Evolutionary conservation across 441 rosid species (phyloP), one percentile per base, ranked within the genome.

Genomic region (Manihot esculenta): DNA sequence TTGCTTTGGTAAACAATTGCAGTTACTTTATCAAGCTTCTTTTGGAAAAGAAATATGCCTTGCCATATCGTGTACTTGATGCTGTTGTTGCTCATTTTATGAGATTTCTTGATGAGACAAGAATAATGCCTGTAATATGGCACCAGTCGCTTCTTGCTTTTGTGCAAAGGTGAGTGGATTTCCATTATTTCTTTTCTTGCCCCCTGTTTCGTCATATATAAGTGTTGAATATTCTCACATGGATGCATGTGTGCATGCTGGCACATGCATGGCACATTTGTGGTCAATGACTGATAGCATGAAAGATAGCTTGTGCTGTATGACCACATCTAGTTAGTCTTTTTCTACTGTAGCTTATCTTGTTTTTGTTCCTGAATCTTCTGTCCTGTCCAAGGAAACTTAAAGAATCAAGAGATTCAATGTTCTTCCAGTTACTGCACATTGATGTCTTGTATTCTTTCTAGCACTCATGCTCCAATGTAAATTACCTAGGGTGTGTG

Each of bases 51-150:
- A 92, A 94, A 76, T 90, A 94, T 68, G 88, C 87, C 62, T 84
- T 92, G 83, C 99, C 97, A 18, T 84, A 83, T 69, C 86, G 90
- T 8, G 99, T 90, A n/a, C 78, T 92, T 57, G 96, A 92, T 82
- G 91, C 96, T 56, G 62, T 89, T 75, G 86, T 89, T 50, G 82
- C 85, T 72, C 94, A 92, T 79, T 90, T 88, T 72, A 85, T 88
- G 97, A 85, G 87, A 75, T 94, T 92, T 76, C 67, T 79, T 1
- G 88, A 88, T 10, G 97, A 94, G 49, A 62, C 87, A 53, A 86
- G 97, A 79, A 77, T 79, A 62, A 92, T 94, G 99, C 99, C 99
- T 17, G 97, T 92, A 54, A 92, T 90, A 77, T 94, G 97, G 97
- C 97, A 94, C 74, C 97, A 90, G 74, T 87, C 97, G 11, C 96